Evolutionary conservation across 2,329 filamentous ascomycete species (phyloP).

Genomic region (Xylaria sp.): DNA sequence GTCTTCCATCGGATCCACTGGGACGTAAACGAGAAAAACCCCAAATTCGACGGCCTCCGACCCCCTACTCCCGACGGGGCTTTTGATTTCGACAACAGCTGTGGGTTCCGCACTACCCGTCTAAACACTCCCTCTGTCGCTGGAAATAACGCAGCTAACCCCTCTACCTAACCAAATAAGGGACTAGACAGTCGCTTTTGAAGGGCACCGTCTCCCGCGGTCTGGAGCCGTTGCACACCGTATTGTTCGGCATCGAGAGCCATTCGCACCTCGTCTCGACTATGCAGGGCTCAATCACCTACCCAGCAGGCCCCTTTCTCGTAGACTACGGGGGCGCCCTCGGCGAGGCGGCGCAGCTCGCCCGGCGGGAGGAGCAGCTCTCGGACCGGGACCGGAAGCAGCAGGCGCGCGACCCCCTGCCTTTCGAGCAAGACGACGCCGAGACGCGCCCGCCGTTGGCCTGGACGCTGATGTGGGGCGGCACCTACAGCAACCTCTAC

Average conservation of each 20-base stretch:
- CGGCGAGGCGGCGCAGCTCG: not conserved
- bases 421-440: slow-evolving; percentile 16
- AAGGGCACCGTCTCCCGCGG: not conserved
- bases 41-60: slow-evolving; percentile 6
- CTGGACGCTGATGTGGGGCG: slow-evolving; percentile 25
- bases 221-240: not conserved
- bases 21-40: slow-evolving; percentile 8
- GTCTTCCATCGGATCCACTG: not conserved
- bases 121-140: too few species aligned
- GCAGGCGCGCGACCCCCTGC: slow-evolving; percentile 5
- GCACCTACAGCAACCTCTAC: slow-evolving; percentile 25
- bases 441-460: slow-evolving; percentile 20
- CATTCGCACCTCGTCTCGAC: slow-evolving; percentile 34
- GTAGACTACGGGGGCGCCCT: not conserved
- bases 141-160: not conserved
- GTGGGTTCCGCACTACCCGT: not conserved
- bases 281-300: slow-evolving; percentile 29
- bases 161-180: not conserved
- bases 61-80: slow-evolving; percentile 5
- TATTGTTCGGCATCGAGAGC: slow-evolving; percentile 3
- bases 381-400: slow-evolving; percentile 6
- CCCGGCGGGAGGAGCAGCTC: not conserved
- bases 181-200: not conserved
- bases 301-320: not conserved
- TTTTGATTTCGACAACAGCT: not conserved